Evolutionary conservation across 2,329 filamentous ascomycete species (phyloP), one percentile per base, ranked within the genome.

Genomic region (Cladosporium halotolerans): DNA sequence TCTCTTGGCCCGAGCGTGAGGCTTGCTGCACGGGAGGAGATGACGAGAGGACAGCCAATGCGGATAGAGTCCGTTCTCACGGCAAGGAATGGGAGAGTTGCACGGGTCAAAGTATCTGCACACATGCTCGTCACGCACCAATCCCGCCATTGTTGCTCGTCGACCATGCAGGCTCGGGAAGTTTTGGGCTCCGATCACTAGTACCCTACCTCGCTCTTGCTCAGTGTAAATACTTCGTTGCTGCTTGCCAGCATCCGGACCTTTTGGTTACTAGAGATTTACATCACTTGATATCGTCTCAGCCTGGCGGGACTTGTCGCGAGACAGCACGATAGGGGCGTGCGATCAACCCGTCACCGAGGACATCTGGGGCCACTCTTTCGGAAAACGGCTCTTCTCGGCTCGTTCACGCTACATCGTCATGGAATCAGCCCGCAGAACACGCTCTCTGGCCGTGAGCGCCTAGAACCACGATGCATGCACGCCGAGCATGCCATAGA

Each of bases 1-100:
- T 32, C 11, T 9, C 40, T 44, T 44, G 48, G 48, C 48, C 48
- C 48, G 31, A 51, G 48, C 48, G 48, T 34, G 16, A 28, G 39
- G 11, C 13, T 39, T 38, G 32, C 18, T 41, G 11, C 40, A 34
- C 48, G 40, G 48, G 40, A 44, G 48, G 11, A 36, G 45, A 47
- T 47, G 45, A 47, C 45, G 45, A 47, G 14, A 39, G 34, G 45
- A 28, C 18, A 43, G 39, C 32, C 40, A 44, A 51, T 43, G 23
- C 13, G 36, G 8, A 23, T 43, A 28, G 23, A 39, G 28, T 49
- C 23, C 18, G 36, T 16, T 42, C 47, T 39, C 38, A 34, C 40
- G 6, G 39, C 48, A 51, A 51, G 40, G 40, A 32, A 43, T 44
- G 18, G 31, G 14, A 23, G 32, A 31, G 45, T 34, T 47, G 33